Evolutionary conservation across 2,329 filamentous ascomycete species (phyloP), one percentile per base, ranked within the genome.

Genomic region (Xylaria sp.): DNA sequence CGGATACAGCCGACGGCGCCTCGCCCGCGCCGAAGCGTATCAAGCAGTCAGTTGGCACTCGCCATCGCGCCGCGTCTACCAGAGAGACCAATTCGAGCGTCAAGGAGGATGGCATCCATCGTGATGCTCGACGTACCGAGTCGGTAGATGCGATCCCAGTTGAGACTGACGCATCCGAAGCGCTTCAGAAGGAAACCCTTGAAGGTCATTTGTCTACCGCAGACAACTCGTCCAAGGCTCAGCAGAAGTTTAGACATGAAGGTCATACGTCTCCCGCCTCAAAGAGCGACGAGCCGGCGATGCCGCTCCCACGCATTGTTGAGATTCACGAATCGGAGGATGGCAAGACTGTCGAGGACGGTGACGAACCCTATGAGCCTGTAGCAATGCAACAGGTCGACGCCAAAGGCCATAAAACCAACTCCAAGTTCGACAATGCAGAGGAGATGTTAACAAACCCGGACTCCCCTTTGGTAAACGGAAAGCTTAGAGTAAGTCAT

Each of bases 391-490:
- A 64, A 16, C 72, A 63, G 58, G 52, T 61, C 2, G 62, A 63
- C 10, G 39, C 64, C 66, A 30, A 30, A 30, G 23, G 23, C 47
- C 66, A 66, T 19, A 70, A 65, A 59, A 58, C 59, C 44, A 64
- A 56, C 57, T 71, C 67, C 2, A 71, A 70, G 35, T 71, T 66
- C 57, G 68, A 71, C 47, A 65, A 68, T 18, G 66, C 65, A 0
- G 66, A 68, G n/a, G 66, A 71, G 58, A 74, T 78, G 61, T 69
- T 75, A 23, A 73, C 75, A 2, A 71, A 72, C 59, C 52, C 67
- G 0, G 69, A 68, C 16, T 72, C 76, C 1, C 76, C 76, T 1
- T 67, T 78, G 2, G 70, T 62, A 4, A 64, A 65, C 0, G 66
- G 69, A n/a, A 71, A 74, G 13, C 63, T 76, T 11, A 68, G 75